A percentile compares a stretch with the other conserved stretches of the same genome.
Evolutionary conservation across 2,329 filamentous ascomycete genomes (phyloP).

Genomic region (Aureobasidium sp.): DNA sequence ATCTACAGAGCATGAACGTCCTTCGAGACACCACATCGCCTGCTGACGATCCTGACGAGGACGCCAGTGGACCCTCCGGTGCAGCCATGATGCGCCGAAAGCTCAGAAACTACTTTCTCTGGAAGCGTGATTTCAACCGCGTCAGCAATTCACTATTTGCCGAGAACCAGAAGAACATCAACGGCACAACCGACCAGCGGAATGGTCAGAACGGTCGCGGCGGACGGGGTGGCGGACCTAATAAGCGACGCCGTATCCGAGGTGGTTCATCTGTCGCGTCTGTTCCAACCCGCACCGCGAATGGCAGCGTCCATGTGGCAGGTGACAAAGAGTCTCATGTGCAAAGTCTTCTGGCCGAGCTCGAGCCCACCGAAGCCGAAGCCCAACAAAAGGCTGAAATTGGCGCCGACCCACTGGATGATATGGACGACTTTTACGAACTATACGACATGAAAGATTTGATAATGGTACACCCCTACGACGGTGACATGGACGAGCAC

Average conservation of each 20-base stretch:
- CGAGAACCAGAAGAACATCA: constrained; percentile 71
- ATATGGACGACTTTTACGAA: constrained; percentile 89
- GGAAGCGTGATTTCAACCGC: constrained; percentile 84
- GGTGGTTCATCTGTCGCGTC: constrained; percentile 62
- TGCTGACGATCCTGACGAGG: constrained; percentile 39
- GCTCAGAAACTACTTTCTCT: constrained; percentile 76
- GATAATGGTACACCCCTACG: constrained; percentile 84
- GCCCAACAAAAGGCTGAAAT: constrained; percentile 64
- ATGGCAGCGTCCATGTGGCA: constrained; percentile 66
- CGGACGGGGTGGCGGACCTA: constrained; percentile 58
- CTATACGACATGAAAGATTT: constrained; percentile 87
- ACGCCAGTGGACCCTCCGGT: constrained; percentile 53
- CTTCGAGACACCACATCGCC: constrained; percentile 38
- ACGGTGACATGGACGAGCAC: constrained; percentile 92
- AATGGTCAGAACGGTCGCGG: constrained; percentile 41
- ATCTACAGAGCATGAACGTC: constrained; percentile 82
- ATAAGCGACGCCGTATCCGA: constrained; percentile 77
- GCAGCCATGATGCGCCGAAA: constrained; percentile 85
- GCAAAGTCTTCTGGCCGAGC: constrained; percentile 71
- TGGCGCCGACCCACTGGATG: constrained; percentile 69
- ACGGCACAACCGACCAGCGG: constrained; percentile 56
- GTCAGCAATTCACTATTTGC: constrained; percentile 72
- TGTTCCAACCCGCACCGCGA: constrained; percentile 57
- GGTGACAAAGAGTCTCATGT: constrained; percentile 81
- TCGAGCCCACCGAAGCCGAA: constrained; percentile 74